Base-by-base conservation (phyloP, 2,329 filamentous ascomycete species). In the Furcasterigmium sp. region DNA sequence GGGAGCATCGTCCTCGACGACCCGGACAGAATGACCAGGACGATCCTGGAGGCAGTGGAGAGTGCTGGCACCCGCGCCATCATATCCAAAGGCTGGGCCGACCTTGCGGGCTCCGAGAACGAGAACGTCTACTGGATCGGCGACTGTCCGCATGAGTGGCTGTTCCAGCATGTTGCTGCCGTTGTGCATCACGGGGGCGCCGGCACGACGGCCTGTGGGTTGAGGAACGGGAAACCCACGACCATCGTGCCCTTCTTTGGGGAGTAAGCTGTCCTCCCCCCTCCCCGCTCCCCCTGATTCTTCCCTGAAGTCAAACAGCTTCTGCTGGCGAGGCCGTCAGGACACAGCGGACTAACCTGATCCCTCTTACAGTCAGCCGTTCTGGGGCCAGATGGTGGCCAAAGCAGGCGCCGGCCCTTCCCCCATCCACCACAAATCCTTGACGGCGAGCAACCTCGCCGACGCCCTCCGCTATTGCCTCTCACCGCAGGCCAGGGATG, bases 1-100 rank as follows among this genome's bases (percentile, higher is more conserved):
- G 81, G 81, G 1, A 81, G 76, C 0, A 85, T 85, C 37, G 80
- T 85, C 2, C 72, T 84, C 1, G 76, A 82, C 37, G 70, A 84
- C 42, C 77, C 80, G 0, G 70, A 78, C 28, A 61, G 60, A 1
- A 71, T 84, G 18, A 17, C 21, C 3, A 41, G 40, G 11, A 48
- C 8, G 6, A 19, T 35, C 1, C 7, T 11, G 3, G 19, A 23
- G n/a, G 40, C 47, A 15, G 42, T 47, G 26, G 39, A 35, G 4
- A 36, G 37, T 6, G 41, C 40, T 4, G 45, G 47, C 3, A 28
- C 45, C 30, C 39, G 47, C 14, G 47, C 47, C 21, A 43, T 49
- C 8, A 43, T 49, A 1, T 49, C 47, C 11, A 41, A 45, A 13
- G 47, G 42, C 15, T 49, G 45, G 42, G 46, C 42, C 7, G 45